A percentile compares a stretch with the other conserved stretches of the same genome.
phyloP scores from a whole-genome alignment of 1,139 yeast species.

The Blastobotrys arbuscula region DNA sequence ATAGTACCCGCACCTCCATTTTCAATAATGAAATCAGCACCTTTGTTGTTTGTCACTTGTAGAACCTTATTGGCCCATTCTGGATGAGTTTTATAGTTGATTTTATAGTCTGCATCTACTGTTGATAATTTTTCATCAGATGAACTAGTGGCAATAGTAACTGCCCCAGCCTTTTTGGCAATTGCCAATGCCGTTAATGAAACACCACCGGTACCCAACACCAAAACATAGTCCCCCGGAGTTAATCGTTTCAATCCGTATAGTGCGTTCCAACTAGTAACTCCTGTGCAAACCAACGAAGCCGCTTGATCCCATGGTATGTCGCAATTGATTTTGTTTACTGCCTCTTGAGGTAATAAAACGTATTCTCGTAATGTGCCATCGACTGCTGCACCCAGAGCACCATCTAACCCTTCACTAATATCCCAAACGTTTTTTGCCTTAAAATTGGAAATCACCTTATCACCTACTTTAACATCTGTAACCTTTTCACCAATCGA shows the following conservation, averaged over 20 bases:
- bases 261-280: conserved; percentile 20
- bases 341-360: conserved; percentile 13
- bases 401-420: neutral
- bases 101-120: conserved; percentile 13
- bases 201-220: conserved; percentile 21
- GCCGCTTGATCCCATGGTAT: conserved; percentile 18
- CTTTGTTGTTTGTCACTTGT: conserved; percentile 14
- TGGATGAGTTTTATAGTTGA: conserved; percentile 15
- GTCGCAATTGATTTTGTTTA: conserved; percentile 11
- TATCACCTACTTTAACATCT: conserved; percentile 15
- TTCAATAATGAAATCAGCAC: conserved; percentile 18
- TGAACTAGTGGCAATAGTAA: conserved; percentile 18
- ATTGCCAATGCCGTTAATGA: conserved; percentile 18
- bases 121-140: conserved; percentile 18
- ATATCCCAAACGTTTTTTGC: conserved; percentile 1
- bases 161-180: conserved; percentile 21
- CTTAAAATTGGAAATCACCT: conserved; percentile 17
- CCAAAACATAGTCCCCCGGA: conserved; percentile 20
- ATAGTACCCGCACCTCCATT: conserved; percentile 18
- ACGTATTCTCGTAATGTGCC: conserved; percentile 19
- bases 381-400: conserved; percentile 18
- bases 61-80: conserved; percentile 18
- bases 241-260: conserved; percentile 15
- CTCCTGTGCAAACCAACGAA: conserved; percentile 18
- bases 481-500: conserved; percentile 14